phyloP scores from a whole-genome alignment of 2,329 filamentous ascomycete genomes.

The Cercospora berteroae region DNA sequence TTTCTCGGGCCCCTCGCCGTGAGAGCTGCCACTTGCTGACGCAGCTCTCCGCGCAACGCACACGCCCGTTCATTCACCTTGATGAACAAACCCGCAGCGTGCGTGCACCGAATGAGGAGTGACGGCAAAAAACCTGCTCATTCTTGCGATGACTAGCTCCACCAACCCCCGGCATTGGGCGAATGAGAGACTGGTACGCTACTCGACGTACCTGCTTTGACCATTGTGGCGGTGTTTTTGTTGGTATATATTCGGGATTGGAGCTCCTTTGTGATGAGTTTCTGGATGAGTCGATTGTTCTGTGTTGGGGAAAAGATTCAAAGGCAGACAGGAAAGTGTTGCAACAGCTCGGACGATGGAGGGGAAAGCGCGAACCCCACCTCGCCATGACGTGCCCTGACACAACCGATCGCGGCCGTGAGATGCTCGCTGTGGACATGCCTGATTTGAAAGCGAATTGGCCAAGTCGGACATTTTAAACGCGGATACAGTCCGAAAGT shows the following conservation, averaged over 20 bases:
- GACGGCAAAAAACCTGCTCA: slow-evolving; percentile 36
- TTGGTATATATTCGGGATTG: slow-evolving; percentile 27
- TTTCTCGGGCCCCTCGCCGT: background rate
- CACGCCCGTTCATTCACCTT: slow-evolving; percentile 16
- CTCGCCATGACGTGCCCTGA: slow-evolving; percentile 5
- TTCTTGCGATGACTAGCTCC: slow-evolving; percentile 31
- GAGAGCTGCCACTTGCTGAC: background rate
- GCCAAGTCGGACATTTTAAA: background rate
- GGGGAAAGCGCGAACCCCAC: slow-evolving; percentile 13
- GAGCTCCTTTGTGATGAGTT: slow-evolving; percentile 12
- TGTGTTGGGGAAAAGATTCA: slow-evolving; percentile 5
- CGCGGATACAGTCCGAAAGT: background rate
- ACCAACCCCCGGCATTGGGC: slow-evolving; percentile 38
- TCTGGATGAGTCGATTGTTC: background rate
- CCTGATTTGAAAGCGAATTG: background rate
- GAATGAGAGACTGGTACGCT: slow-evolving; percentile 16
- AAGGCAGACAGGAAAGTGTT: slow-evolving; percentile 4
- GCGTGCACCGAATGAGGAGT: slow-evolving; percentile 20
- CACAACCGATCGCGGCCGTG: slow-evolving; percentile 2
- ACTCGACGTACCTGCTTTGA: slow-evolving; percentile 82
- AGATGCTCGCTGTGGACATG: background rate
- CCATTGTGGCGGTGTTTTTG: slow-evolving; percentile 74
- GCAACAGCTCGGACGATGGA: slow-evolving; percentile 4
- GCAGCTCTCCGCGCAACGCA: background rate
- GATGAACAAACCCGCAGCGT: slow-evolving; percentile 19